These are phyloP conservation scores for Solanum boliviense DNA, from an alignment of 257 asterid species.

Conservation along the genomic window DNA sequence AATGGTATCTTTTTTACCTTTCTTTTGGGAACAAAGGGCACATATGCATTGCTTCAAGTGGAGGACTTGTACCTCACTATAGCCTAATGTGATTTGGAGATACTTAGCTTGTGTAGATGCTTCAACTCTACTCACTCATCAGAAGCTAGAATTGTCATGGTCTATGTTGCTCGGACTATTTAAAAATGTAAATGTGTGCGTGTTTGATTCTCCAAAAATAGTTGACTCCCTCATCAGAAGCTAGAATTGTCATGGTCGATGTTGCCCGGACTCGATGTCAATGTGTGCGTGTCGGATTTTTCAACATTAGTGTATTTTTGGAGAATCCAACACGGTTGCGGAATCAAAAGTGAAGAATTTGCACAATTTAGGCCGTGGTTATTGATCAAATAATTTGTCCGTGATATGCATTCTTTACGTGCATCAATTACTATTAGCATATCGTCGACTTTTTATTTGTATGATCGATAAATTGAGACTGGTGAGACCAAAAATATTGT, in stretches of 20 bases:
- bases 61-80: constrained; percentile 18
- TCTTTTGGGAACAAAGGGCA: constrained; percentile 13
- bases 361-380: not conserved
- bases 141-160: not conserved
- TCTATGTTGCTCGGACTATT: not conserved
- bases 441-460: not conserved
- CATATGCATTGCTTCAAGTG: constrained; percentile 51
- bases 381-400: not conserved
- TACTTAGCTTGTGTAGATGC: not conserved
- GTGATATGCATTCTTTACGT: not conserved
- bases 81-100: not conserved
- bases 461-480: not conserved
- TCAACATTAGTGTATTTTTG: not conserved
- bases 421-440: not conserved
- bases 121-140: not conserved
- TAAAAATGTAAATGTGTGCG: not conserved
- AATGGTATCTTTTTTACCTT: not conserved
- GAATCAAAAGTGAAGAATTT: not conserved
- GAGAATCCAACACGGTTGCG: not conserved
- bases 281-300: too few species aligned
- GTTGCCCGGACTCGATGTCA: not conserved
- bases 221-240: not conserved
- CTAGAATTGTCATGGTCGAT: not conserved
- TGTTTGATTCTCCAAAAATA: not conserved
- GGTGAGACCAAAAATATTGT: not conserved